A percentile compares a stretch with the other conserved stretches of the same genome.
These are phyloP conservation scores for Setaria viridis DNA, from an alignment of 202 grass and related monocot genomes.

Conservation along the genomic window DNA sequence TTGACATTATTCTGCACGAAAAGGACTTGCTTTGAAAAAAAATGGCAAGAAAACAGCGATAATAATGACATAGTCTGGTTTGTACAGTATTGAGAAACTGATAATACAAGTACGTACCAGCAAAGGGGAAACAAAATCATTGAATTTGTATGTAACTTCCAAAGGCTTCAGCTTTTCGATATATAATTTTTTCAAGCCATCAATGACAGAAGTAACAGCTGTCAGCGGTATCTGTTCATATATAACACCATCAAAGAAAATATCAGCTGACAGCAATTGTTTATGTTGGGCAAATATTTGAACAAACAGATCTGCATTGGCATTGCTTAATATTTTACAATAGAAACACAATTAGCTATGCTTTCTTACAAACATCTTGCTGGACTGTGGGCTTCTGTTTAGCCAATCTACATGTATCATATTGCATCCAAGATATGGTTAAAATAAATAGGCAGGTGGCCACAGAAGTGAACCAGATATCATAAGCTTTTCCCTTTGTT, in stretches of 20 bases:
- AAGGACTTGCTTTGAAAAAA: slow-evolving; percentile 32
- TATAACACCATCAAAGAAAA: slow-evolving; percentile 45
- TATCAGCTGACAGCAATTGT: slow-evolving; percentile 11
- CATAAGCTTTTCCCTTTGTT: not conserved
- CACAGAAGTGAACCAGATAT: not conserved
- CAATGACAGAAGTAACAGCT: slow-evolving; percentile 84
- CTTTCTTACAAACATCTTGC: not conserved
- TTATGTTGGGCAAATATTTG: not conserved
- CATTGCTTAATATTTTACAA: not conserved
- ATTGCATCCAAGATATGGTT: slow-evolving; percentile 3
- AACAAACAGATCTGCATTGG: not conserved
- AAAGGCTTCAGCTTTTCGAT: slow-evolving; percentile 94
- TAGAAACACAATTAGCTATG: slow-evolving; percentile 11
- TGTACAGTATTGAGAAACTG: not conserved
- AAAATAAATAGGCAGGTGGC: slow-evolving; percentile 3
- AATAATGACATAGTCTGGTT: slow-evolving; percentile 4
- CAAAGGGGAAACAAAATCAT: slow-evolving; percentile 87
- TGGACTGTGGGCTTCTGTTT: not conserved
- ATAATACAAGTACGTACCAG: slow-evolving; percentile 60
- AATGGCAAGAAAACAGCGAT: not conserved
- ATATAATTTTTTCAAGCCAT: slow-evolving; percentile 87
- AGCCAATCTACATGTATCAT: not conserved
- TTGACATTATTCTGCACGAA: slow-evolving; percentile 20
- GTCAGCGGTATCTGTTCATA: slow-evolving; percentile 77
- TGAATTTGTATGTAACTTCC: slow-evolving; percentile 93